Base-by-base conservation (phyloP, 768 basidiomycete genomes). In the Kwoniella bestiolae region DNA sequence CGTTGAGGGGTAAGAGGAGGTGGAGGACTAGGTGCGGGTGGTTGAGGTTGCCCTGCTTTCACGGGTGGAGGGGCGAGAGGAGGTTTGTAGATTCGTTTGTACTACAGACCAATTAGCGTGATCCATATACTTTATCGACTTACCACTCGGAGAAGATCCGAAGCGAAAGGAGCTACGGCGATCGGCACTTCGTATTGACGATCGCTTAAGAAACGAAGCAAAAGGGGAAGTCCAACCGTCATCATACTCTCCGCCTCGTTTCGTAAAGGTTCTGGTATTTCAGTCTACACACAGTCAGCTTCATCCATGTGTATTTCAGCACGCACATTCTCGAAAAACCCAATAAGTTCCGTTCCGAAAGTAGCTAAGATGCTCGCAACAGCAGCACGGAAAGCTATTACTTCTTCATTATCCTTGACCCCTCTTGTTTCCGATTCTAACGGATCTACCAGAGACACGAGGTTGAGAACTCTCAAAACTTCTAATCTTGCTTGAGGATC, bases 201-300 rank as follows among this genome's bases (percentile, higher is more conserved):
- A 75, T 98, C 96, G 8, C 89, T 89, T 83, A 98, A 84, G 83
- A 97, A 94, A 16, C 87, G 89, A 11, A 99, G 84, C 83, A 92
- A 86, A 35, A 93, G 84, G 1, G 94, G 92, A 18, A 94, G 85
- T 46, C 89, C 82, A 72, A 90, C 87, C 35, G 84, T 82, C 57
- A 92, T 83, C 74, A 91, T 82, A 28, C 80, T 81, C 8, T 85
- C 84, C 0, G 91, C 90, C 78, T 92, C 89, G 9, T 84, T 76
- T 2, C 87, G 85, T 41, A 91, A 79, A 12, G 85, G 85, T 66
- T 88, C 87, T 38, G 85, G 84, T 16, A 85, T 74, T 64, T 80
- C 73, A 14, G 28, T 63, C 69, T 74, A 60, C 35, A 5, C 9
- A 1, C 29, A 21, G 49, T 61, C 25, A 55, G 52, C 41, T 34